Percentiles rank a stretch among this genome's conserved stretches.
These are phyloP conservation scores for Cryptococcus jaspeensis DNA, from an alignment of 1,284 basidiomycete genomes.

Conservation along the genomic window DNA sequence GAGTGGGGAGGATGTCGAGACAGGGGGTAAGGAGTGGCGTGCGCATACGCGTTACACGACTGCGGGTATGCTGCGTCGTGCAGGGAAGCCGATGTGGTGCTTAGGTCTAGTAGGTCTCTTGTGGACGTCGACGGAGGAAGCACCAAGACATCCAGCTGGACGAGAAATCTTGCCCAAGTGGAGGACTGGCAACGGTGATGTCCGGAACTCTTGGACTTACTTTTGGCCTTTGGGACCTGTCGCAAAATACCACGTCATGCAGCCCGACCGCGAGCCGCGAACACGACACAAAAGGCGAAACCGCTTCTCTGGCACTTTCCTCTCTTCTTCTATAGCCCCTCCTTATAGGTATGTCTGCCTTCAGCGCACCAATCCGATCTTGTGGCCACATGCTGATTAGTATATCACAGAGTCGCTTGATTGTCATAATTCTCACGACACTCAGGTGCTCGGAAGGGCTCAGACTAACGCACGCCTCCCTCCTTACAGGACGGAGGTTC, in stretches of 20 bases:
- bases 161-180: no score
- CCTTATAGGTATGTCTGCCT: slow-evolving; percentile 6
- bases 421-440: slow-evolving; percentile 6
- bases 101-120: no score
- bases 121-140: no score
- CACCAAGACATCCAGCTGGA: no score
- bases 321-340: slow-evolving; percentile 6
- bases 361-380: no score
- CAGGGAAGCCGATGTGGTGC: no score
- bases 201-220: no score
- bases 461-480: slow-evolving; percentile 9
- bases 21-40: not conserved
- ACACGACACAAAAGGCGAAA: not conserved
- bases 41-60: no score
- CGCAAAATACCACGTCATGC: not conserved
- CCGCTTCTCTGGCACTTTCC: not conserved
- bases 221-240: no score
- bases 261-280: no score
- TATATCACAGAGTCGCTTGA: slow-evolving; percentile 6
- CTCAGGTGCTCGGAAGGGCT: slow-evolving; percentile 10
- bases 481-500: slow-evolving; percentile 3
- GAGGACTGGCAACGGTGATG: no score
- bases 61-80: no score
- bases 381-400: not conserved
- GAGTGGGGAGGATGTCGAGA: not conserved